Conservation (phyloP, 1,284 basidiomycete genomes). For the Ustilago curta region DNA sequence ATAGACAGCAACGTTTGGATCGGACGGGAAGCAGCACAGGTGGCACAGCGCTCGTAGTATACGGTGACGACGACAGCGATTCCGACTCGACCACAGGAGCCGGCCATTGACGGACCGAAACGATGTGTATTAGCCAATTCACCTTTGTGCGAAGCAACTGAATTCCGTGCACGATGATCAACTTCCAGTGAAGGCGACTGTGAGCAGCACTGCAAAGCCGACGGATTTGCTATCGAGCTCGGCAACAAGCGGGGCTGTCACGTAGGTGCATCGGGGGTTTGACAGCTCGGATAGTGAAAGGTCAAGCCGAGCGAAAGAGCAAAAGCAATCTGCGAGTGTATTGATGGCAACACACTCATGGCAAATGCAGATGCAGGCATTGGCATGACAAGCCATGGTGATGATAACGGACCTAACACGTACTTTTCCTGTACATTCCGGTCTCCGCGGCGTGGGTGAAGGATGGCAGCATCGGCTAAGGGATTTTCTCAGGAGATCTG, state of each 20-base stretch:
- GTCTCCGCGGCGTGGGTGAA: not conserved
- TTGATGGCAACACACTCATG: too few species aligned
- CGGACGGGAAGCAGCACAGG: constrained; percentile 16
- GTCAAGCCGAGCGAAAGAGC: constrained; percentile 1
- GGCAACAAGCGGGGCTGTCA: not conserved
- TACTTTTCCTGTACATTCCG: not conserved
- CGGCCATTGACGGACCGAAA: constrained; percentile 14
- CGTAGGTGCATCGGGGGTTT: constrained; percentile 3
- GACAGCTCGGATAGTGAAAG: constrained; percentile 4
- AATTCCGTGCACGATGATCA: too few species aligned
- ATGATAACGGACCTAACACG: constrained; percentile 1
- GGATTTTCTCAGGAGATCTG: not conserved
- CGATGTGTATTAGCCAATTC: not conserved
- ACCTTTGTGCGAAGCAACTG: not conserved
- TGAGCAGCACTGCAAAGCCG: too few species aligned
- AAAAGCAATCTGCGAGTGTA: too few species aligned
- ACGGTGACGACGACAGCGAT: constrained; percentile 63
- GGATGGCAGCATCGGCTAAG: not conserved
- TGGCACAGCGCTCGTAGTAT: constrained; percentile 63
- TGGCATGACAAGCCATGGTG: too few species aligned
- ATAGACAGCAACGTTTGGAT: constrained; percentile 13
- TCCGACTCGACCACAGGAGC: constrained; percentile 49
- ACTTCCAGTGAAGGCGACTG: too few species aligned
- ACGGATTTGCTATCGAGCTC: not conserved
- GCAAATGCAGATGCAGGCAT: not conserved